Evolutionary conservation across 2,329 filamentous ascomycete species (phyloP).

Genomic region (Chaetomium sp.): DNA sequence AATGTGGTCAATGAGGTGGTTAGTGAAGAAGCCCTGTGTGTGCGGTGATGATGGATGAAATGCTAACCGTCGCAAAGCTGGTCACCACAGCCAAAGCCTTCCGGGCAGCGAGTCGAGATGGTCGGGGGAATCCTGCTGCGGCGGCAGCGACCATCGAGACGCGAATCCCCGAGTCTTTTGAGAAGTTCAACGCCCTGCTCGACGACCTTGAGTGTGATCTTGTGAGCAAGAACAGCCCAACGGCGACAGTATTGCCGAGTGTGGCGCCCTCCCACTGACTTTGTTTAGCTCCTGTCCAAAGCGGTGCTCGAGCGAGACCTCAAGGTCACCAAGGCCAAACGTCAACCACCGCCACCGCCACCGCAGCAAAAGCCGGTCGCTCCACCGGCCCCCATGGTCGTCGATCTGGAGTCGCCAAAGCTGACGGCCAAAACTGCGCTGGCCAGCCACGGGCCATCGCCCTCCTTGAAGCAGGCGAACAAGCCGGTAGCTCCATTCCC

Average conservation of each 20-base stretch:
- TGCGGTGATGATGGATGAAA: background rate
- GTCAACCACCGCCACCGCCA: conserved; percentile 20
- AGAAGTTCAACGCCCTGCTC: conserved; percentile 14
- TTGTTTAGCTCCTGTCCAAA: conserved; percentile 43
- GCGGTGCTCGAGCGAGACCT: conserved; percentile 50
- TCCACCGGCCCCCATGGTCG: conserved; percentile 20
- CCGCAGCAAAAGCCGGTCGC: conserved; percentile 14
- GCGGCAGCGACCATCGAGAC: conserved; percentile 6
- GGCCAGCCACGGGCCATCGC: background rate
- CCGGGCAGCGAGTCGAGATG: conserved; percentile 10
- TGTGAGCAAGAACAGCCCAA: conserved; percentile 6
- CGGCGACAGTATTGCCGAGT: no score
- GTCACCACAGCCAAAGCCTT: conserved; percentile 16
- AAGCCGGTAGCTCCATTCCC: conserved; percentile 49
- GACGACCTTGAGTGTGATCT: conserved; percentile 17
- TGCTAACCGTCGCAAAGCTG: conserved; percentile 1
- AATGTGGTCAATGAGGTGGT: conserved; percentile 15
- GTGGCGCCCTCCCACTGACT: conserved; percentile 7
- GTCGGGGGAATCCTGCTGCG: conserved; percentile 8
- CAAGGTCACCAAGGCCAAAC: conserved; percentile 33
- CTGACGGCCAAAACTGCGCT: conserved; percentile 13
- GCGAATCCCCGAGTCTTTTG: conserved; percentile 9
- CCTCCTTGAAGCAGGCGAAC: conserved; percentile 27
- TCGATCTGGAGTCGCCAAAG: conserved; percentile 18
- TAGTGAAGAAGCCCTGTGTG: background rate